Evolutionary conservation across 176 grass and related monocot genomes (phyloP).

Genomic region (Paspalum notatum): DNA sequence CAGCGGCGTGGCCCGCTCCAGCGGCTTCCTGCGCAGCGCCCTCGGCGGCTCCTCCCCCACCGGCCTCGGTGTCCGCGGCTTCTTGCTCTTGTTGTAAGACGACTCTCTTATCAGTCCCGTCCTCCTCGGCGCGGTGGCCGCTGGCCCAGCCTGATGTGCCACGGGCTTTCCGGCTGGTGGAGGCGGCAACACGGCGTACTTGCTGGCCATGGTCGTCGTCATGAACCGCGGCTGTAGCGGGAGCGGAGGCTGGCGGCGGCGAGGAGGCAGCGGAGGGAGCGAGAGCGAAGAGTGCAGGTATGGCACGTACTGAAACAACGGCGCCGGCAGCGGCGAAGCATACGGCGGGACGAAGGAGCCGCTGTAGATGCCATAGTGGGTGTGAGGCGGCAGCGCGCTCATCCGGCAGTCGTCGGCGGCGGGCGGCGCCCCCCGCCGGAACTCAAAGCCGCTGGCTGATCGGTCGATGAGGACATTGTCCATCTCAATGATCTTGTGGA

Average conservation of each 20-base stretch:
- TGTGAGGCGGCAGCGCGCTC: neutral
- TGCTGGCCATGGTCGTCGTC: neutral
- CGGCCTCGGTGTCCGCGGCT: slow-evolving; percentile 24
- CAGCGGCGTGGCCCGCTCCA: slow-evolving; percentile 44
- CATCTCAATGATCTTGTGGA: slow-evolving; percentile 5
- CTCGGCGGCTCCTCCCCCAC: neutral
- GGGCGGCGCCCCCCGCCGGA: neutral
- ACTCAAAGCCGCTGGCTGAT: slow-evolving; percentile 12
- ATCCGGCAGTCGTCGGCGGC: neutral
- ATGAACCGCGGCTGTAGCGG: slow-evolving; percentile 22
- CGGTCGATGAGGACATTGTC: slow-evolving; percentile 41
- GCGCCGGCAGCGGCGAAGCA: neutral
- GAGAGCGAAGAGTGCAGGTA: slow-evolving; percentile 25
- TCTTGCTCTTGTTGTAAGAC: slow-evolving; percentile 45
- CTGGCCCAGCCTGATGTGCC: too few species aligned
- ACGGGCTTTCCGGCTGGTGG: too few species aligned
- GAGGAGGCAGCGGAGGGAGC: slow-evolving; percentile 32
- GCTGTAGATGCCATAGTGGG: neutral
- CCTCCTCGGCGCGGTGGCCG: slow-evolving; percentile 5
- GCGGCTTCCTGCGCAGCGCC: slow-evolving; percentile 43
- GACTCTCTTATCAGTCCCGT: neutral
- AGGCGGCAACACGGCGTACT: neutral
- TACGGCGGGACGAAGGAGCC: neutral
- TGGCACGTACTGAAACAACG: neutral
- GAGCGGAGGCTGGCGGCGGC: slow-evolving; percentile 37